Percentiles rank a stretch among this genome's conserved stretches.
Evolutionary conservation across 192 early-diverging fungal genomes (phyloP).

Genomic region (Glomus cerebriforme): DNA sequence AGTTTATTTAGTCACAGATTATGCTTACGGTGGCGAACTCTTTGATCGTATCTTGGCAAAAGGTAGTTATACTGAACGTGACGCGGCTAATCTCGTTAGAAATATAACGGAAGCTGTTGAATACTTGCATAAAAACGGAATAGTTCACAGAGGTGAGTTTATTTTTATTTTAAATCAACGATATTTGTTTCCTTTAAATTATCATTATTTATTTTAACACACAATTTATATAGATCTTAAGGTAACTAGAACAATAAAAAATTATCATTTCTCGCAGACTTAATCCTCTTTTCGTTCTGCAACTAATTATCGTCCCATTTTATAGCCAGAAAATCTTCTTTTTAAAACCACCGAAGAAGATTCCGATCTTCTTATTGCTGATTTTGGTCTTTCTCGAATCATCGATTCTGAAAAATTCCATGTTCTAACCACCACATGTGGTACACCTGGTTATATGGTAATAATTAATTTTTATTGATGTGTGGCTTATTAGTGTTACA

Average conservation of each 20-base stretch:
- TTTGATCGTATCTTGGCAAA: conserved; percentile 82
- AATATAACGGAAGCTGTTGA: conserved; percentile 79
- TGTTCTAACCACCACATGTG: conserved; percentile 68
- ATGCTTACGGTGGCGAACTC: conserved; percentile 88
- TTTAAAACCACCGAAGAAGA: conserved; percentile 62
- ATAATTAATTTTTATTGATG: background rate
- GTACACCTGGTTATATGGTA: conserved; percentile 84
- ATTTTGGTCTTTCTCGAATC: conserved; percentile 78
- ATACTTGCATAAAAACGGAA: conserved; percentile 80
- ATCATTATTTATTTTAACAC: background rate
- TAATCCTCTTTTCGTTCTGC: background rate
- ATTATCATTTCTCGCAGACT: background rate
- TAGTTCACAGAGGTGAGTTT: conserved; percentile 78
- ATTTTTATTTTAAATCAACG: background rate
- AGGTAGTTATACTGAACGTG: conserved; percentile 73
- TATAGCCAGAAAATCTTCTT: conserved; percentile 79
- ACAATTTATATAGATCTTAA: conserved; percentile 39
- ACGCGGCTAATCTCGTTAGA: conserved; percentile 77
- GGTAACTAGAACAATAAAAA: conserved; percentile 26
- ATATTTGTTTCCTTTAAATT: background rate
- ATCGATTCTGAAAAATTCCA: conserved; percentile 62
- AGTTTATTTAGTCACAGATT: conserved; percentile 79
- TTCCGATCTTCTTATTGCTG: conserved; percentile 72
- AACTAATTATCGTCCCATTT: conserved; percentile 12
- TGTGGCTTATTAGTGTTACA: background rate